Evolutionary conservation across 805 yeast genomes (phyloP).

Genomic region (Nadsonia fulvescens): DNA sequence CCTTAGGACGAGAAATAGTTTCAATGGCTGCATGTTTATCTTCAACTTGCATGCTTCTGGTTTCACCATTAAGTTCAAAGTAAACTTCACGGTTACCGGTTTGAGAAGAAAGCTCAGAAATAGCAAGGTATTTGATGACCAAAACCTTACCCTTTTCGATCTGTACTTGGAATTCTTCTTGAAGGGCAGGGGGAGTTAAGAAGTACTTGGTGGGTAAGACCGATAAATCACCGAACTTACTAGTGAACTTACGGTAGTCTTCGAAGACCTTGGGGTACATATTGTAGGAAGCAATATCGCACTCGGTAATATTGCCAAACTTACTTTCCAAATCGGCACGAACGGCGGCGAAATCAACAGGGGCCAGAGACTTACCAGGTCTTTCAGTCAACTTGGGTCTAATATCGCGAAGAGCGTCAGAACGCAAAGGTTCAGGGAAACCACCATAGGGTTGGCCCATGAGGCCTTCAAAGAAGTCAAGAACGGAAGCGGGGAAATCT

Average conservation of each 20-base stretch:
- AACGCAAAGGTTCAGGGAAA: conserved; percentile 96
- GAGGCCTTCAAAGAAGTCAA: conserved; percentile 96
- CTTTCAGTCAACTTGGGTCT: conserved; percentile 76
- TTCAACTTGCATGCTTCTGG: conserved; percentile 83
- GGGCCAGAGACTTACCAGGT: conserved; percentile 83
- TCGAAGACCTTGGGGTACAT: conserved; percentile 98
- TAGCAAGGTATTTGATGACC: conserved; percentile 78
- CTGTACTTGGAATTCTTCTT: conserved; percentile 75
- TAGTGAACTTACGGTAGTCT: conserved; percentile 54
- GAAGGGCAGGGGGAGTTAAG: conserved; percentile 70
- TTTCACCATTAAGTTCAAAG: conserved; percentile 96
- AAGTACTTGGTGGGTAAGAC: conserved; percentile 87
- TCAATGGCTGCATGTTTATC: conserved; percentile 81
- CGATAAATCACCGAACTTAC: conserved; percentile 78
- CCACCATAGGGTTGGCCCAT: conserved; percentile 99
- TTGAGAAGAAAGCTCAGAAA: conserved; percentile 70
- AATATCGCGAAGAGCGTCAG: conserved; percentile 79
- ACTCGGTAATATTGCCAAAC: conserved; percentile 66
- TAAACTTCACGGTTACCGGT: conserved; percentile 92
- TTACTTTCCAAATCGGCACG: conserved; percentile 57
- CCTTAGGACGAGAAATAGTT: conserved; percentile 75
- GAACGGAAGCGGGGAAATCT: conserved; percentile 96
- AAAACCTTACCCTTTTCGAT: conserved; percentile 91
- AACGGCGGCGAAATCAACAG: conserved; percentile 59
- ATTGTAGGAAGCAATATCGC: conserved; percentile 85